A percentile compares a stretch with the other conserved stretches of the same genome.
Conservation (phyloP, 805 yeast genomes). For the Wickerhamiella allomyrinae region DNA sequence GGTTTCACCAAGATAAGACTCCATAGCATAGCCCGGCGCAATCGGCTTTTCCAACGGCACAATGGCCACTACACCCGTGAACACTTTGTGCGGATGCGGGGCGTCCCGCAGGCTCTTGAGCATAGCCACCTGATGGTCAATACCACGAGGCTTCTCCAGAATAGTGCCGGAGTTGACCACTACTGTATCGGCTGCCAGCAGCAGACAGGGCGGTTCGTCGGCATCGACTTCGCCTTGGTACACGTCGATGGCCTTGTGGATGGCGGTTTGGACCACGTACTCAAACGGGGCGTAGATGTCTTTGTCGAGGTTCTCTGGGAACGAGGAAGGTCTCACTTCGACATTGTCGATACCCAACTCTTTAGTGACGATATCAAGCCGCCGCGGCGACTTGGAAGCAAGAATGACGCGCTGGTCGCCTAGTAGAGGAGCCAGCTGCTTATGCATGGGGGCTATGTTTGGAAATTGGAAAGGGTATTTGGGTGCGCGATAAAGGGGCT, state of each 20-base stretch:
- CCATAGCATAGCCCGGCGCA: slow-evolving; percentile 29
- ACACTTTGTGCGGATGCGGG: slow-evolving; percentile 32
- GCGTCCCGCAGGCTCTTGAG: slow-evolving; percentile 36
- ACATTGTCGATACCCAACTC: slow-evolving; percentile 25
- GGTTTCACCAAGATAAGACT: slow-evolving; percentile 32
- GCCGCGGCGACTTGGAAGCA: slow-evolving; percentile 76
- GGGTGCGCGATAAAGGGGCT: too few relatives aligned
- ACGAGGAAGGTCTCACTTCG: slow-evolving; percentile 45
- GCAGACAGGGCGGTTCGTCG: slow-evolving; percentile 23
- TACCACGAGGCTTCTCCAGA: slow-evolving; percentile 65
- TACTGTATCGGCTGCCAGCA: slow-evolving; percentile 63
- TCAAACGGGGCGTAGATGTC: slow-evolving; percentile 31
- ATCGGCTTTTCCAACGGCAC: slow-evolving; percentile 29
- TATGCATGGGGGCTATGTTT: neutral
- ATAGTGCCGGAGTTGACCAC: slow-evolving; percentile 45
- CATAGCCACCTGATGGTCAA: slow-evolving; percentile 36
- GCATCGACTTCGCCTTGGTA: slow-evolving; percentile 26
- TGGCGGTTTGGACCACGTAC: slow-evolving; percentile 62
- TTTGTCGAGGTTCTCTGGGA: slow-evolving; percentile 65
- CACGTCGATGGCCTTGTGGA: slow-evolving; percentile 52
- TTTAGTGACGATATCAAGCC: slow-evolving; percentile 55
- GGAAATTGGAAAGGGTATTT: too few relatives aligned
- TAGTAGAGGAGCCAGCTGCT: neutral
- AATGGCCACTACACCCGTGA: slow-evolving; percentile 41
- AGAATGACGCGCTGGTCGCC: slow-evolving; percentile 33